Percentiles rank a stretch among this genome's conserved stretches.
Conservation (phyloP, 2,329 filamentous ascomycete species). For the Stachybotrys chlorohalonatus region DNA sequence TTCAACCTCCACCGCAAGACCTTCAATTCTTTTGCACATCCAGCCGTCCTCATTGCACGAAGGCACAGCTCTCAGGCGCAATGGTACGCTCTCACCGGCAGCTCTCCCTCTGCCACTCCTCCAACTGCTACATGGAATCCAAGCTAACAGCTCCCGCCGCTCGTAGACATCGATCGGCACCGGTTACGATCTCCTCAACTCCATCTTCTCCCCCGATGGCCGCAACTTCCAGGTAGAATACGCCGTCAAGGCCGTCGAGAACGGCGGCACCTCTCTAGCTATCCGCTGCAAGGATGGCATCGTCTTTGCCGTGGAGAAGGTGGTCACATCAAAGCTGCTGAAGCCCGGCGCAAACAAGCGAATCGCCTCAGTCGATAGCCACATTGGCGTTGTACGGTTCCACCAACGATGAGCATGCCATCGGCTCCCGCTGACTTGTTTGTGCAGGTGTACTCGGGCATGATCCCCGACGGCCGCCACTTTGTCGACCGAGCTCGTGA, state of each 20-base stretch:
- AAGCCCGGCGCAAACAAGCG: constrained; percentile 95
- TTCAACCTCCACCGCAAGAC: background rate
- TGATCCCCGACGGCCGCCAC: constrained; percentile 90
- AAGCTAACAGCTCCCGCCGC: constrained; percentile 8
- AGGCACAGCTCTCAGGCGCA: constrained; percentile 11
- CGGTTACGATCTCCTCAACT: constrained; percentile 98
- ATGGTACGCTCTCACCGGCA: constrained; percentile 18
- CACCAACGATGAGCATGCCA: background rate
- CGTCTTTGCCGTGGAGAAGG: constrained; percentile 92
- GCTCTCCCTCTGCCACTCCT: constrained; percentile 1
- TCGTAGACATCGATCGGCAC: constrained; percentile 97
- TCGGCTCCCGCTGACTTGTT: constrained; percentile 5
- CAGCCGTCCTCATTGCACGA: background rate
- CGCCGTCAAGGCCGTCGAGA: constrained; percentile 96
- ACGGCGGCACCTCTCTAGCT: constrained; percentile 89
- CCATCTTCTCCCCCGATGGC: constrained; percentile 97
- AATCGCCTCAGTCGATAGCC: constrained; percentile 88
- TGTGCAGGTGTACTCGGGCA: constrained; percentile 79
- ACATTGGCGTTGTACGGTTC: constrained; percentile 76
- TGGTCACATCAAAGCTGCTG: constrained; percentile 88
- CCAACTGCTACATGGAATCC: constrained; percentile 7
- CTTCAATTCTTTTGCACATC: background rate
- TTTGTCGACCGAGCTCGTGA: constrained; percentile 91
- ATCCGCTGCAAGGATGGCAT: constrained; percentile 97
- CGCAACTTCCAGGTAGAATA: constrained; percentile 99